Conservation (phyloP, 345 rosid species). For the Cardiospermum halicacabum region DNA sequence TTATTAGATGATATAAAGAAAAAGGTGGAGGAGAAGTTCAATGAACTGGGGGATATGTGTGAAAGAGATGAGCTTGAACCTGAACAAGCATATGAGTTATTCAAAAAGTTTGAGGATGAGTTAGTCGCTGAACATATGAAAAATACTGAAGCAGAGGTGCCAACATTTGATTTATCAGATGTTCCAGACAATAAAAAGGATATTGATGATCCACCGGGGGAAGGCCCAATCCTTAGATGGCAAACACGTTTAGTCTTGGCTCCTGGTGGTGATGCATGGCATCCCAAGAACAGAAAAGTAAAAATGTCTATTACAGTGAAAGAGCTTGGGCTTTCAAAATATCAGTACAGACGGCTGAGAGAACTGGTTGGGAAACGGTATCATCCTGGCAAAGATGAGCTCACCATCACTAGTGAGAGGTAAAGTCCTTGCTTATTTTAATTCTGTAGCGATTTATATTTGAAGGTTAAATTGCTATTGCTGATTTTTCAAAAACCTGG, state of each 20-base stretch:
- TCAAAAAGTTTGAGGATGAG: constrained; percentile 87
- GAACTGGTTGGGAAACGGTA: constrained; percentile 89
- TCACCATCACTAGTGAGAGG: constrained; percentile 95
- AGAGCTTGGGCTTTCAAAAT: constrained; percentile 88
- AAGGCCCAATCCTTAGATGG: constrained; percentile 94
- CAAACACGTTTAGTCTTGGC: constrained; percentile 76
- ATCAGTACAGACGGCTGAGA: constrained; percentile 65
- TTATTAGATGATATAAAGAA: constrained; percentile 72
- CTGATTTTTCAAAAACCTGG: constrained; percentile 7
- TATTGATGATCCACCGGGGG: constrained; percentile 77
- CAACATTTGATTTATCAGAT: constrained; percentile 46
- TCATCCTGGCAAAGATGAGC: constrained; percentile 91
- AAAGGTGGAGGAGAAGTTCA: constrained; percentile 69
- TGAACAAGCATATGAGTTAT: constrained; percentile 74
- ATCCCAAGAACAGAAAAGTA: constrained; percentile 93
- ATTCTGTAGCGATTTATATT: neutral
- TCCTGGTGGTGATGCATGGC: constrained; percentile 99
- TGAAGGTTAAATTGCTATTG: neutral
- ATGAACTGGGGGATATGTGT: constrained; percentile 83
- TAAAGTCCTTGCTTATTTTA: constrained; percentile 23
- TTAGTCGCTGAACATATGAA: constrained; percentile 62
- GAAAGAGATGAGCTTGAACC: constrained; percentile 75
- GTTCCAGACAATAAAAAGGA: constrained; percentile 46
- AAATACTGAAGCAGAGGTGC: constrained; percentile 60
- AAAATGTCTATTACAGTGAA: constrained; percentile 90